Conservation (phyloP, 768 basidiomycete species). For the Amanita molliuscula region DNA sequence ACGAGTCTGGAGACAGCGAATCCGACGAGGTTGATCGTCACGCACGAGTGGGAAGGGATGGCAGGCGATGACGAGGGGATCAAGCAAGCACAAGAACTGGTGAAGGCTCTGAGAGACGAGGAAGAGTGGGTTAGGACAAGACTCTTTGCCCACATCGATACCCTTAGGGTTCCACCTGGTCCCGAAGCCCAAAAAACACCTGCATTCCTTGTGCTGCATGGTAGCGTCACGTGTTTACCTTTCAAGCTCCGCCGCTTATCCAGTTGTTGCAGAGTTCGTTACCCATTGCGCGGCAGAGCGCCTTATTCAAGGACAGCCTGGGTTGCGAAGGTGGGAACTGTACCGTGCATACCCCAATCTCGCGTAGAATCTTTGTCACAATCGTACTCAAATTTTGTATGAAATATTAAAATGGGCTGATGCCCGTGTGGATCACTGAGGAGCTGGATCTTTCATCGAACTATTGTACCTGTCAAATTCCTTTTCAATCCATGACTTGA, state of each 20-base stretch:
- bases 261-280: not conserved
- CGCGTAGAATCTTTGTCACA: conserved; percentile 11
- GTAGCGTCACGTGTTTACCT: conserved; percentile 14
- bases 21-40: conserved; percentile 20
- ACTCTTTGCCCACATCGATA: conserved; percentile 29
- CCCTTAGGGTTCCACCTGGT: conserved; percentile 18
- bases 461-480: too few species aligned
- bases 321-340: conserved; percentile 29
- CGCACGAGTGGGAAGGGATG: conserved; percentile 19
- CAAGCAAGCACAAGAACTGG: conserved; percentile 15
- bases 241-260: not conserved
- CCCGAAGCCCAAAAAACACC: conserved; percentile 23
- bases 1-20: conserved; percentile 20
- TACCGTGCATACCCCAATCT: conserved; percentile 39
- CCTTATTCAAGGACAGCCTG: conserved; percentile 11
- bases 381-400: too few species aligned
- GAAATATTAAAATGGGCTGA: too few species aligned
- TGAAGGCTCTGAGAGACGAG: conserved; percentile 11
- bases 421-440: too few species aligned
- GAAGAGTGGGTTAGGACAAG: conserved; percentile 31
- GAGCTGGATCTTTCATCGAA: too few species aligned
- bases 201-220: conserved; percentile 30
- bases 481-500: too few species aligned
- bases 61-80: conserved; percentile 9
- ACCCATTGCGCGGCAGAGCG: conserved; percentile 13